Evolutionary conservation across 306 rosid species (phyloP), one percentile per base, ranked within the genome.

Genomic region (Castanea crenata): DNA sequence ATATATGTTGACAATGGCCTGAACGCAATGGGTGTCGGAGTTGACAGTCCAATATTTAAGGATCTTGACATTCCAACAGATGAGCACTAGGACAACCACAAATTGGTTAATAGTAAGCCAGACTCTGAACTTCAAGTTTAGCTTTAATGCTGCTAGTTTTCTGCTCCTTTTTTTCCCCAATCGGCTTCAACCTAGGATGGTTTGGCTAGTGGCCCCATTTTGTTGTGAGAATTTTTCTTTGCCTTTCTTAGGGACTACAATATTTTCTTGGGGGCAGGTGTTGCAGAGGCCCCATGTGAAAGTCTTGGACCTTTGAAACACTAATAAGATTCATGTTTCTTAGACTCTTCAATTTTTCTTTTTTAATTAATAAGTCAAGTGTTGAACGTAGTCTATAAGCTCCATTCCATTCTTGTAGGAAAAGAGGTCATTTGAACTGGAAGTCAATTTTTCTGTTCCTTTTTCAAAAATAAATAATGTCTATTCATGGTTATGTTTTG

Each of bases 1-100:
- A 72, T 92, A 41, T 94, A 92, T 4, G 97, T 92, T 0, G 97
- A 94, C 87, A 90, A 94, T 34, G 97, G 98, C n/a, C 84, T 94
- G 79, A 92, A 92, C 0, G 94, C 97, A 2, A 88, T 94, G 98
- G 97, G 98, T 6, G 97, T 94, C 1, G 97, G 97, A 77, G 92
- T 91, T 49, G 97, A 92, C 85, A 85, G 91, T 68, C 91, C 91
- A 7, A 76, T 74, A 46, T 81, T 88, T 31, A 79, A 79, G 81
- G 85, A 83, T 56, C 89, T 83, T 3, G 51, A 79, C 61, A 77
- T 88, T 74, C 92, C 92, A 0, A 88, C 78, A 35, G 85, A 76
- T n/a, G 32, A 76, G 74, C 86, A 81, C 49, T 85, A 78, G 74
- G 59, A 55, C 54, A 62, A 56, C 51, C 11, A 55, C 46, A 31